A percentile compares a stretch with the other conserved stretches of the same genome.
phyloP scores from a whole-genome alignment of 371 early-diverging fungal genomes.

The Mortierella sp. region DNA sequence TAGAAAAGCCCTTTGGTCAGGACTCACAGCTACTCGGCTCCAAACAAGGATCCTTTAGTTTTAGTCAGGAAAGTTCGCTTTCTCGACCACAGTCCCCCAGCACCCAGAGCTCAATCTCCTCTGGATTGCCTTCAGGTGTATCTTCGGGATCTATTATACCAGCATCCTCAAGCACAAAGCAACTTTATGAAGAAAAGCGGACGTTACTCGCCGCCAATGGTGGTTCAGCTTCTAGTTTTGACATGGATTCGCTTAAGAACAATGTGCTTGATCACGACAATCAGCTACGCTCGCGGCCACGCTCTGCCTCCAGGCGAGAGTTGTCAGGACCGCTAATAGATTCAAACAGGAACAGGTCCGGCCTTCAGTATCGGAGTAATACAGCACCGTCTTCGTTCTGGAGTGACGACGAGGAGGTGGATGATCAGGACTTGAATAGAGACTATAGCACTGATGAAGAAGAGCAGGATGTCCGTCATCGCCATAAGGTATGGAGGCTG shows the following conservation, averaged over 20 bases:
- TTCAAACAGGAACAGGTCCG: background rate
- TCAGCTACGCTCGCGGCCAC: background rate
- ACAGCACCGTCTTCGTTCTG: slow-evolving; percentile 12
- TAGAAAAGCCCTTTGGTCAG: background rate
- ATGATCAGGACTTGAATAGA: background rate
- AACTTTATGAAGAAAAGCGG: background rate
- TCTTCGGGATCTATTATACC: background rate
- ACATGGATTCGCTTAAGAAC: slow-evolving; percentile 17
- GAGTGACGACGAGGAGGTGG: slow-evolving; percentile 22
- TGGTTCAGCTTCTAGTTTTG: slow-evolving; percentile 17
- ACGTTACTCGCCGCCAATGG: background rate
- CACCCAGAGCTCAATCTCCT: background rate
- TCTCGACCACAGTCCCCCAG: slow-evolving; percentile 21
- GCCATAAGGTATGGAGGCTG: background rate
- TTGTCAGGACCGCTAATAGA: background rate
- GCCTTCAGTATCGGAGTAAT: slow-evolving; percentile 10
- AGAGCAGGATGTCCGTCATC: background rate
- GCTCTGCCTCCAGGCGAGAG: slow-evolving; percentile 5
- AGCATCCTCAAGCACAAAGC: background rate
- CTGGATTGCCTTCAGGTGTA: background rate
- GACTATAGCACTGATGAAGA: background rate
- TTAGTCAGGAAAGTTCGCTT: slow-evolving; percentile 11
- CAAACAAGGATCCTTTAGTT: slow-evolving; percentile 19
- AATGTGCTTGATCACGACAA: slow-evolving; percentile 10
- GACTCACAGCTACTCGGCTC: background rate